Evolutionary conservation across 148 eudicot genomes (phyloP).

Genomic region (Limonium bicolor): DNA sequence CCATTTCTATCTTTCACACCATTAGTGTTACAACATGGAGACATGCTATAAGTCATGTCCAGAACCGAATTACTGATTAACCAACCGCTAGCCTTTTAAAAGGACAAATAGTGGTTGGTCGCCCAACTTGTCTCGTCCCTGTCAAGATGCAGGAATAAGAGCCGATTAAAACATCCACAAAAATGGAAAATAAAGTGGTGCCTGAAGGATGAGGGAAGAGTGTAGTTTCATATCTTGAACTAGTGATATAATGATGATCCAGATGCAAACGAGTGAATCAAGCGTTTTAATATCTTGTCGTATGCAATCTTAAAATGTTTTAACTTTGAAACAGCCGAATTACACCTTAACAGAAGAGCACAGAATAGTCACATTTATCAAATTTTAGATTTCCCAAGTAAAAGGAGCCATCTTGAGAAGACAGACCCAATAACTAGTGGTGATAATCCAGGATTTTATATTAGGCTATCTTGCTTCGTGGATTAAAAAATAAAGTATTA

Average conservation of each 20-base stretch:
- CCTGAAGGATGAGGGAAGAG: not conserved
- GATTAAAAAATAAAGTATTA: no score
- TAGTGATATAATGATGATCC: not conserved
- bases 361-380: no score
- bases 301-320: not conserved
- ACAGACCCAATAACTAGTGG: not conserved
- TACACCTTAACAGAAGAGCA: no score
- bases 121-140: conserved; percentile 80
- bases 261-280: not conserved
- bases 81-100: no score
- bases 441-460: not conserved
- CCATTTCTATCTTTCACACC: no score
- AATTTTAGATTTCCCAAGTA: no score
- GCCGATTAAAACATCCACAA: not conserved
- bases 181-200: not conserved
- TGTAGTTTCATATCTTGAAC: not conserved
- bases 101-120: conserved; percentile 67
- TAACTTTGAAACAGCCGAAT: not conserved
- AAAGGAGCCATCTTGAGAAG: not conserved
- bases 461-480: not conserved
- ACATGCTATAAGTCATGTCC: no score
- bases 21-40: no score
- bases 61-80: no score
- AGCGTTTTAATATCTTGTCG: not conserved
- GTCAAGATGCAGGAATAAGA: conserved; percentile 10